Percentiles rank a stretch among this genome's conserved stretches.
Evolutionary conservation across 2,329 filamentous ascomycete species (phyloP).

Genomic region (Aspergillus sergii): DNA sequence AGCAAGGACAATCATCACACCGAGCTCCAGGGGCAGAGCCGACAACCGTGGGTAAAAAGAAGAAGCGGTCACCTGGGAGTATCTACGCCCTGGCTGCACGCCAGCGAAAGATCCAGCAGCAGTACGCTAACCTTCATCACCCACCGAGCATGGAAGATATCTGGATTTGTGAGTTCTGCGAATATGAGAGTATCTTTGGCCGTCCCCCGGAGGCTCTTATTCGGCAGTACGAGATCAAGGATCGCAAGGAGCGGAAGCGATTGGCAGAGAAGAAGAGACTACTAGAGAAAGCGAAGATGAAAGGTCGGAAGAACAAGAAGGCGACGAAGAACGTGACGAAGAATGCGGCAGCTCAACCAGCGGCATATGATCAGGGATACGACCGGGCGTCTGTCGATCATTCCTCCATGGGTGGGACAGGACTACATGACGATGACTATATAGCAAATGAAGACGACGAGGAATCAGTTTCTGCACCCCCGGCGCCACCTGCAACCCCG

Average conservation of each 20-base stretch:
- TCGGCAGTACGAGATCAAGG: slow-evolving; percentile 90
- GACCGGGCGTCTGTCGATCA: slow-evolving; percentile 46
- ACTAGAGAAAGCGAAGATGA: slow-evolving; percentile 91
- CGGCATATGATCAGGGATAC: slow-evolving; percentile 42
- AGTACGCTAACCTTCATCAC: slow-evolving; percentile 74
- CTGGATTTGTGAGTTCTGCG: slow-evolving; percentile 98
- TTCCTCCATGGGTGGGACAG: slow-evolving; percentile 41
- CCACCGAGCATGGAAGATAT: slow-evolving; percentile 72
- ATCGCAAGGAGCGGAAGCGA: slow-evolving; percentile 79
- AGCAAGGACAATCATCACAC: slow-evolving; percentile 33
- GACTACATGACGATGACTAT: slow-evolving; percentile 53
- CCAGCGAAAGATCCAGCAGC: slow-evolving; percentile 75
- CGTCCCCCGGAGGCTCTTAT: slow-evolving; percentile 81
- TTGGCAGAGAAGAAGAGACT: slow-evolving; percentile 83
- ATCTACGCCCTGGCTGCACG: slow-evolving; percentile 75
- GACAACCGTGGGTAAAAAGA: slow-evolving; percentile 60
- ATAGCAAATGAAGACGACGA: slow-evolving; percentile 55
- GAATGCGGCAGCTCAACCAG: slow-evolving; percentile 37
- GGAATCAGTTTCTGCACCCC: slow-evolving; percentile 44
- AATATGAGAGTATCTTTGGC: slow-evolving; percentile 97
- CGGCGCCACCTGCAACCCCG: slow-evolving; percentile 47
- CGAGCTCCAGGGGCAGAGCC: slow-evolving; percentile 46
- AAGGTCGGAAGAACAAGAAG: slow-evolving; percentile 88
- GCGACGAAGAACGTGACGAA: slow-evolving; percentile 67
- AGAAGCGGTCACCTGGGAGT: slow-evolving; percentile 67